These are phyloP conservation scores for Kernera saxatilis DNA, from an alignment of 345 rosid genomes.

Conservation along the genomic window DNA sequence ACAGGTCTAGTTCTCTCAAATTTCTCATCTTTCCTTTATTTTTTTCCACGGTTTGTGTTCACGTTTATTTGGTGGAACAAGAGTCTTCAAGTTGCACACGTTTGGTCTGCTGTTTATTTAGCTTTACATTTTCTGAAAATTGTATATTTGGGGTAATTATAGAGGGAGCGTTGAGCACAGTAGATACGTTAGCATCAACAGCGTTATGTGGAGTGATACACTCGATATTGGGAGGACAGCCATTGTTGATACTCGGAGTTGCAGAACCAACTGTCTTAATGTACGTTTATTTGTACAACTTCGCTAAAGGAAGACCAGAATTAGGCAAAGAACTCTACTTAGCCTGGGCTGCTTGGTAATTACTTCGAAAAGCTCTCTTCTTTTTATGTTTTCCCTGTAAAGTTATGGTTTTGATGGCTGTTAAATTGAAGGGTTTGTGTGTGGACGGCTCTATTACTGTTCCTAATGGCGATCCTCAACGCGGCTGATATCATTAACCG, in stretches of 20 bases:
- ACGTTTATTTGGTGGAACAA: slow-evolving; percentile 8
- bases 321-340: slow-evolving; percentile 61
- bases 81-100: slow-evolving; percentile 6
- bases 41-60: not conserved
- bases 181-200: slow-evolving; percentile 67
- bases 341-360: slow-evolving; percentile 86
- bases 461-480: slow-evolving; percentile 55
- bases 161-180: slow-evolving; percentile 80
- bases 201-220: slow-evolving; percentile 82
- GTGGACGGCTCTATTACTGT: slow-evolving; percentile 78
- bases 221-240: slow-evolving; percentile 84
- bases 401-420: not conserved
- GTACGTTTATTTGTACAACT: slow-evolving; percentile 67
- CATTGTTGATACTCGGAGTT: slow-evolving; percentile 72
- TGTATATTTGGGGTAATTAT: not conserved
- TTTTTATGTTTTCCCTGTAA: not conserved
- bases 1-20: slow-evolving; percentile 40
- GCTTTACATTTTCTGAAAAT: not conserved
- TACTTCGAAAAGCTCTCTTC: not conserved
- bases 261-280: slow-evolving; percentile 84
- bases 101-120: not conserved
- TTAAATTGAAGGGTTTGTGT: slow-evolving; percentile 65
- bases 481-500: slow-evolving; percentile 62
- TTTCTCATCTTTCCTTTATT: not conserved
- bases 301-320: slow-evolving; percentile 55